Evolutionary conservation across 2,329 filamentous ascomycete genomes (phyloP).

Genomic region (Penicillium polonicum): DNA sequence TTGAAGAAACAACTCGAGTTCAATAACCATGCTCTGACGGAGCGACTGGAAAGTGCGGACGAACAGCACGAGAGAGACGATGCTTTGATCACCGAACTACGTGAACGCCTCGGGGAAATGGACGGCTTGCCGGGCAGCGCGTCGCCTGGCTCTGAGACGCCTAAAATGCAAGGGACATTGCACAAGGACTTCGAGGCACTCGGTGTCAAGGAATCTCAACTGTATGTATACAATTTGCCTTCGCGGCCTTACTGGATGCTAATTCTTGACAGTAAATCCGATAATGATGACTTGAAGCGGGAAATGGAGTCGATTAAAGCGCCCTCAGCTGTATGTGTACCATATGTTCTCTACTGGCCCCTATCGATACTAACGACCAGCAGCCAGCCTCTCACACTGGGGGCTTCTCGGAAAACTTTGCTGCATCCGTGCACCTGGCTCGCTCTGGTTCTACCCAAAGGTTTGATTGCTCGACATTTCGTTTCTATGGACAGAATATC

Average conservation of each 20-base stretch:
- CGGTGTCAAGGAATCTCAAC: conserved; percentile 39
- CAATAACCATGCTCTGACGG: conserved; percentile 49
- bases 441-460: conserved; percentile 38
- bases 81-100: conserved; percentile 42
- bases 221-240: conserved; percentile 29
- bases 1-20: conserved; percentile 51
- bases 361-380: conserved; percentile 14
- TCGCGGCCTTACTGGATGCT: conserved; percentile 13
- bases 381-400: conserved; percentile 32
- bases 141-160: conserved; percentile 41
- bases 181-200: conserved; percentile 45
- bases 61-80: conserved; percentile 46
- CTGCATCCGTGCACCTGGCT: conserved; percentile 33
- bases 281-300: conserved; percentile 42
- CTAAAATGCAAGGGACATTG: conserved; percentile 41
- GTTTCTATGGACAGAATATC: neutral
- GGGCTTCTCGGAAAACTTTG: conserved; percentile 36
- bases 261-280: conserved; percentile 37
- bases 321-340: conserved; percentile 21
- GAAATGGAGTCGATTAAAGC: conserved; percentile 37
- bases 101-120: conserved; percentile 45
- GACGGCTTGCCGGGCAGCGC: conserved; percentile 42
- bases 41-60: conserved; percentile 44
- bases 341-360: neutral
- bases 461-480: conserved; percentile 20